Conservation (phyloP, 2,329 filamentous ascomycete species). For the Aspergillus sp. region DNA sequence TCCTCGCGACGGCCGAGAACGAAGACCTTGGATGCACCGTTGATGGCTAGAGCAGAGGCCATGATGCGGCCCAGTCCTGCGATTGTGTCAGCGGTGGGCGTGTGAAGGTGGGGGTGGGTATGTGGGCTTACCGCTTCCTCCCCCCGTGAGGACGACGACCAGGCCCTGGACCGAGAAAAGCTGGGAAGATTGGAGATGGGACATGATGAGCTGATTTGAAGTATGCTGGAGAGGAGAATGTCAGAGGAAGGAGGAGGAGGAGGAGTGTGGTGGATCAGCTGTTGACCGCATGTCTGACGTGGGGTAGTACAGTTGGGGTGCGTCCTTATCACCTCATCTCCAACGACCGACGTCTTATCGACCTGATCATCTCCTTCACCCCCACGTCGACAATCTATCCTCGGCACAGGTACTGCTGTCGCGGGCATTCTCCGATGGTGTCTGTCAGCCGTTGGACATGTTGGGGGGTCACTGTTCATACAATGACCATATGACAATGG, state of each 20-base stretch:
- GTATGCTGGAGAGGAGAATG: background rate
- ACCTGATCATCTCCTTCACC: no score
- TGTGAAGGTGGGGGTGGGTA: background rate
- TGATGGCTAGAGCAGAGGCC: slow-evolving; percentile 43
- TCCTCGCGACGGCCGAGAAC: slow-evolving; percentile 52
- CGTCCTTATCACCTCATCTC: no score
- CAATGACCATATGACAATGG: no score
- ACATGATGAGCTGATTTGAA: slow-evolving; percentile 22
- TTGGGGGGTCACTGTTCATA: no score
- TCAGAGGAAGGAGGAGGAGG: background rate
- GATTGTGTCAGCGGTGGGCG: background rate
- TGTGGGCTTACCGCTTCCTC: slow-evolving; percentile 47
- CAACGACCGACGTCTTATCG: no score
- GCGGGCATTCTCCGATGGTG: no score
- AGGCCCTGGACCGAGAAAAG: slow-evolving; percentile 54
- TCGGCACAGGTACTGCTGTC: no score
- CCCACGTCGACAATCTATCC: no score
- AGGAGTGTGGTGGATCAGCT: background rate
- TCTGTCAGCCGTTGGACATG: no score
- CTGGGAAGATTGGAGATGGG: slow-evolving; percentile 30
- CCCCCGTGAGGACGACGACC: slow-evolving; percentile 55
- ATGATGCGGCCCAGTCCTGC: slow-evolving; percentile 46
- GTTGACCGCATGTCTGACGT: no score
- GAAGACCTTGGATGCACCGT: slow-evolving; percentile 54
- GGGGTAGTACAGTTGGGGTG: no score